These are phyloP conservation scores for Xerocomellus intermedius DNA, from an alignment of 768 basidiomycete genomes.

Conservation along the genomic window DNA sequence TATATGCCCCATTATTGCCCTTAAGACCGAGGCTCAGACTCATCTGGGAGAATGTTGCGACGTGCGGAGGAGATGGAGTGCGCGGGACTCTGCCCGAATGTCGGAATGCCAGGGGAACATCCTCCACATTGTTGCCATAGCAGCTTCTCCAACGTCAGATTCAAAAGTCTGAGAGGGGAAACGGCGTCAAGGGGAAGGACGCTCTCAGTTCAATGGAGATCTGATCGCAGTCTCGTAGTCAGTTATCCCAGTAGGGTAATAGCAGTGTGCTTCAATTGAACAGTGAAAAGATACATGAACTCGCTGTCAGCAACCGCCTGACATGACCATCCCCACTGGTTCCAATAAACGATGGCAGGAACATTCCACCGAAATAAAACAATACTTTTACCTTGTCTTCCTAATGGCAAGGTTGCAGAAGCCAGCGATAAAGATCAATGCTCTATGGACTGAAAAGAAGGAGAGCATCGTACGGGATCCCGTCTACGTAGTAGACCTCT, in stretches of 20 bases:
- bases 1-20: not conserved
- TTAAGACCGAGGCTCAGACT: not conserved
- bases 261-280: not conserved
- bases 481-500: conserved; percentile 32
- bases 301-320: not conserved
- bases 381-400: conserved; percentile 2
- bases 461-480: conserved; percentile 31
- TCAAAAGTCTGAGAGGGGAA: not conserved
- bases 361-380: not conserved
- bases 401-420: conserved; percentile 2
- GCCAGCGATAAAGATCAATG: conserved; percentile 8
- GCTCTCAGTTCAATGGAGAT: not conserved
- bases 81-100: too few species aligned
- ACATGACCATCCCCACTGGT: not conserved
- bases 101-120: not conserved
- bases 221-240: not conserved
- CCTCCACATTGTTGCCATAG: too few species aligned
- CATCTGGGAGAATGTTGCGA: not conserved
- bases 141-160: too few species aligned
- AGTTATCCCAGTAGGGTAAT: not conserved
- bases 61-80: too few species aligned
- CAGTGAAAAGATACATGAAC: not conserved
- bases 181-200: not conserved
- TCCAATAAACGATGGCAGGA: not conserved
- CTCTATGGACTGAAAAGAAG: conserved; percentile 23